These are phyloP conservation scores for Penicillium sp. DNA, from an alignment of 2,329 filamentous ascomycete species.

Conservation along the genomic window DNA sequence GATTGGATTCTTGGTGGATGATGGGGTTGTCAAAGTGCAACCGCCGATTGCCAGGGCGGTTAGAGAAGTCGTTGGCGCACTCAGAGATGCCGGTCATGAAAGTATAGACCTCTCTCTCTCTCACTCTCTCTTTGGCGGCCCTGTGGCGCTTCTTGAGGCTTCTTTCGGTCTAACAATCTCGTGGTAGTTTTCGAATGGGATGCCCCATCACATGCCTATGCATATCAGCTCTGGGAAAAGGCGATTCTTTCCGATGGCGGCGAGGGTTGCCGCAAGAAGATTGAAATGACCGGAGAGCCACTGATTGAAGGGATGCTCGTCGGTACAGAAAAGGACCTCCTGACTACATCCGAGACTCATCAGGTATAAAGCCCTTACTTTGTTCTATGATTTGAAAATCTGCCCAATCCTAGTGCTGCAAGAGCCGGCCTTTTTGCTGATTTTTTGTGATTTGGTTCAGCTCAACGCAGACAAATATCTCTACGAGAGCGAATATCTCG, in stretches of 20 bases:
- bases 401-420: not conserved
- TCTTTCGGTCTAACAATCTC: not conserved
- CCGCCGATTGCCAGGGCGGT: slow-evolving; percentile 56
- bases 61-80: slow-evolving; percentile 48
- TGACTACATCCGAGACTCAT: slow-evolving; percentile 23
- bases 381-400: too few relatives aligned
- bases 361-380: slow-evolving; percentile 13
- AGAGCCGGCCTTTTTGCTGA: too few relatives aligned
- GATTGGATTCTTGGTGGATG: slow-evolving; percentile 56
- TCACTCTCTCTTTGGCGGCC: too few relatives aligned
- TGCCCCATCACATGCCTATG: slow-evolving; percentile 22
- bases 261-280: slow-evolving; percentile 24
- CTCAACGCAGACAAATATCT: slow-evolving; percentile 25
- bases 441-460: slow-evolving; percentile 2
- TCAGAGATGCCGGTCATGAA: slow-evolving; percentile 50
- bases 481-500: slow-evolving; percentile 26
- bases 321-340: slow-evolving; percentile 22
- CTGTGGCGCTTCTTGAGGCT: not conserved
- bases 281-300: slow-evolving; percentile 26
- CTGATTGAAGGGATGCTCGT: slow-evolving; percentile 34
- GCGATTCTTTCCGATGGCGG: slow-evolving; percentile 31
- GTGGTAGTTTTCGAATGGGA: slow-evolving; percentile 30
- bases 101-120: slow-evolving; percentile 34
- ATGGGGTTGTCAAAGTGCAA: slow-evolving; percentile 55
- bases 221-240: slow-evolving; percentile 29